phyloP scores from a whole-genome alignment of 2,329 filamentous ascomycete species.

The Diaporthe caulivora region DNA sequence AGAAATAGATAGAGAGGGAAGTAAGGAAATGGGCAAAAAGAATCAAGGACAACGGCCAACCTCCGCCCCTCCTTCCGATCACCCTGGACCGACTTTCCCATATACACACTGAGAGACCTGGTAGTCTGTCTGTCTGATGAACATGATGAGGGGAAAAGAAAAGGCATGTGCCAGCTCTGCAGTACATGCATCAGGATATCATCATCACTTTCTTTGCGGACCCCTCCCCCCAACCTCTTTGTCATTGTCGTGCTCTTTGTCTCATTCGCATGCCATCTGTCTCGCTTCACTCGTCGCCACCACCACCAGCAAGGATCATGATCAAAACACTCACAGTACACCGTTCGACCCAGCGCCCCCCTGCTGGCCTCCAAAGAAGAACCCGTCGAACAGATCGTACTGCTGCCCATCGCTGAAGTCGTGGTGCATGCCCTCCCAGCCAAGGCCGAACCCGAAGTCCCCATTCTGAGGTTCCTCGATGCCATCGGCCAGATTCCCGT shows the following conservation, averaged over 20 bases:
- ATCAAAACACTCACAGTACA: slow-evolving; percentile 11
- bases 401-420: slow-evolving; percentile 72
- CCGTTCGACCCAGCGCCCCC: slow-evolving; percentile 48
- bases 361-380: slow-evolving; percentile 75
- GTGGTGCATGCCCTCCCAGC: slow-evolving; percentile 72
- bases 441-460: slow-evolving; percentile 75
- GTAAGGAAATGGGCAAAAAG: not conserved
- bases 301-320: not conserved
- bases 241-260: not conserved
- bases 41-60: slow-evolving; percentile 1
- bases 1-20: not conserved
- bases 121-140: slow-evolving; percentile 30
- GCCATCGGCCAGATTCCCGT: slow-evolving; percentile 25
- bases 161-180: slow-evolving; percentile 16
- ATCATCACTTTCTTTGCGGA: not conserved
- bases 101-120: slow-evolving; percentile 30
- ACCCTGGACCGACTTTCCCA: not conserved
- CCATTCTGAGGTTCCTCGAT: slow-evolving; percentile 43
- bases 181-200: slow-evolving; percentile 7
- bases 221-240: not conserved
- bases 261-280: not conserved
- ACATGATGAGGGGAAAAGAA: slow-evolving; percentile 14
- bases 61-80: not conserved
- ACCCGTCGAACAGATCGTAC: slow-evolving; percentile 78
- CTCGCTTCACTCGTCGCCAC: not conserved